phyloP scores from a whole-genome alignment of 176 grass and related monocot species.

The Calamus simplicifolius region DNA sequence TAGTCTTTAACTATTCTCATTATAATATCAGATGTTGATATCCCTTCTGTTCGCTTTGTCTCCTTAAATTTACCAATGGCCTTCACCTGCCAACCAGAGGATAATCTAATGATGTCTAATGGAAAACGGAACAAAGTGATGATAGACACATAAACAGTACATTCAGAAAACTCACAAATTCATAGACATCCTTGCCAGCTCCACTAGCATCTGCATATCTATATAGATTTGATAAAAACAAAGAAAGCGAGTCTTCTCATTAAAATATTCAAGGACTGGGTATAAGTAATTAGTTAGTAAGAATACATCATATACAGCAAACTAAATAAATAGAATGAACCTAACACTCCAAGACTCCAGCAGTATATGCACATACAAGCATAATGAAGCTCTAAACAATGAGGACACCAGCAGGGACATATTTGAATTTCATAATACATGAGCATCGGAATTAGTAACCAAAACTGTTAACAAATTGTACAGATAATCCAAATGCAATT shows the following conservation, averaged over 20 bases:
- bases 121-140: too few species aligned
- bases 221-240: constrained; percentile 27
- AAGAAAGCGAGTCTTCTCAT: not conserved
- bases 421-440: too few species aligned
- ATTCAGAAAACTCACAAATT: constrained; percentile 51
- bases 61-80: constrained; percentile 84
- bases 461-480: too few species aligned
- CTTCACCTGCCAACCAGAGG: constrained; percentile 51
- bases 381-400: too few species aligned
- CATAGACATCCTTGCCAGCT: constrained; percentile 87
- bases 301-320: too few species aligned
- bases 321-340: too few species aligned
- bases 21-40: constrained; percentile 97
- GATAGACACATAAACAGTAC: not conserved
- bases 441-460: too few species aligned
- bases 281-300: not conserved
- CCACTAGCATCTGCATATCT: constrained; percentile 98
- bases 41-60: constrained; percentile 88
- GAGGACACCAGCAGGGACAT: too few species aligned
- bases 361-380: too few species aligned
- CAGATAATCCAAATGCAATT: not conserved
- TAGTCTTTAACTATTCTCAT: constrained; percentile 98
- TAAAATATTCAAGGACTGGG: not conserved
- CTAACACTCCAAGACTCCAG: too few species aligned
- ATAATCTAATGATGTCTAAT: not conserved